phyloP scores from a whole-genome alignment of 352 stramenopile genomes.

The Globisporangium camurandrum region DNA sequence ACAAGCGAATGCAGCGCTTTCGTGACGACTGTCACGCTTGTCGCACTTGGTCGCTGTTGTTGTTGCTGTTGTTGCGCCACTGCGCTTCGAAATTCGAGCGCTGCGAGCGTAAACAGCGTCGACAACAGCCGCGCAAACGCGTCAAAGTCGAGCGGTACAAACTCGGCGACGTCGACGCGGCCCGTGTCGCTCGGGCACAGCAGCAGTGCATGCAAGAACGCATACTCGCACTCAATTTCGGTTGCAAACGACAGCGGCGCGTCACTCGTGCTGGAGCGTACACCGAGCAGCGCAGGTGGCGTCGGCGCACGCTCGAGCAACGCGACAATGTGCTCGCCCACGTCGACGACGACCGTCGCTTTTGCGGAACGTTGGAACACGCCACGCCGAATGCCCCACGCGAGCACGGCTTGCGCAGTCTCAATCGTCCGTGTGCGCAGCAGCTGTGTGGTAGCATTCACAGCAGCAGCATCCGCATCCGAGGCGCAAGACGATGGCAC shows the following conservation, averaged over 20 bases:
- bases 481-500: neutral
- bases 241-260: conserved; percentile 16
- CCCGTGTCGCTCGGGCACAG: conserved; percentile 27
- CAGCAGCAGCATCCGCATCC: neutral
- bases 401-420: conserved; percentile 25
- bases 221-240: conserved; percentile 21
- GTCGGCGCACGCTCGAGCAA: neutral
- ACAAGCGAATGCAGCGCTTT: conserved; percentile 36
- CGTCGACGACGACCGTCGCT: conserved; percentile 1
- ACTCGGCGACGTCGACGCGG: conserved; percentile 27
- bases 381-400: conserved; percentile 32
- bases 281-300: neutral
- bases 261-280: neutral
- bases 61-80: neutral
- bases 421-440: conserved; percentile 18
- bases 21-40: conserved; percentile 19
- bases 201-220: conserved; percentile 22
- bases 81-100: conserved; percentile 20
- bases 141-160: conserved; percentile 21
- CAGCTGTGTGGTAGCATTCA: neutral
- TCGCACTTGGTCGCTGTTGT: neutral
- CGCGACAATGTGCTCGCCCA: conserved; percentile 4
- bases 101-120: conserved; percentile 23
- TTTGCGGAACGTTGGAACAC: conserved; percentile 21
- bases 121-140: conserved; percentile 25